A percentile compares a stretch with the other conserved stretches of the same genome.
Conservation (phyloP, 257 asterid species). For the Catharanthus roseus region DNA sequence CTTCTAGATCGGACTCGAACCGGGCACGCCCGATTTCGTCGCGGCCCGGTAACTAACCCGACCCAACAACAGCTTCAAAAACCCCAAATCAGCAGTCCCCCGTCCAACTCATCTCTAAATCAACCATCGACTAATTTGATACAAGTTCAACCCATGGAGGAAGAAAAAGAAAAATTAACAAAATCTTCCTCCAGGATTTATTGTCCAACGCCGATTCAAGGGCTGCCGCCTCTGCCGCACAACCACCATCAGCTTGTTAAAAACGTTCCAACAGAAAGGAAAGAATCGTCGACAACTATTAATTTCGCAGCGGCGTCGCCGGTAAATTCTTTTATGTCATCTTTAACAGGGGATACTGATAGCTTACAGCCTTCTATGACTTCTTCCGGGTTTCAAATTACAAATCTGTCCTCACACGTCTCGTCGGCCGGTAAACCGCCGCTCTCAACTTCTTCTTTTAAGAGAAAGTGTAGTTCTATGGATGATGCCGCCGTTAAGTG, state of each 20-base stretch:
- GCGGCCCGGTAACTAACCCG: conserved; percentile 53
- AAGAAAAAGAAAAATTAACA: conserved; percentile 24
- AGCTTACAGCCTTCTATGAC: conserved; percentile 52
- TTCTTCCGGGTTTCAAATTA: conserved; percentile 78
- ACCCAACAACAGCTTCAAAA: conserved; percentile 11
- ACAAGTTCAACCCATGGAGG: conserved; percentile 21
- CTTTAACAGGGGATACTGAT: conserved; percentile 74
- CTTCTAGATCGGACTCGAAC: conserved; percentile 64
- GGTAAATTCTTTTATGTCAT: conserved; percentile 54
- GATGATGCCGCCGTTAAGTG: conserved; percentile 52
- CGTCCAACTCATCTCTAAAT: background rate
- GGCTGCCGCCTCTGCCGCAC: conserved; percentile 79
- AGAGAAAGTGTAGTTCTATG: conserved; percentile 73
- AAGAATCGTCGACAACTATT: conserved; percentile 67
- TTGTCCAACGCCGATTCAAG: conserved; percentile 59
- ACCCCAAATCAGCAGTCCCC: background rate
- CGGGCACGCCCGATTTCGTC: conserved; percentile 93
- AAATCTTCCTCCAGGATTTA: conserved; percentile 30
- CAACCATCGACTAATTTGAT: conserved; percentile 17
- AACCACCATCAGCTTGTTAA: conserved; percentile 44
- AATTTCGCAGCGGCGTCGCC: conserved; percentile 45
- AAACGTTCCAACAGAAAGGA: conserved; percentile 39
- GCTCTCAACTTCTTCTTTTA: conserved; percentile 63
- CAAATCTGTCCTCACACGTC: conserved; percentile 53
- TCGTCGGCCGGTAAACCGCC: conserved; percentile 82